These are phyloP conservation scores for Plasmodium adleri DNA, from an alignment of 169 alveolate genomes.

Conservation along the genomic window DNA sequence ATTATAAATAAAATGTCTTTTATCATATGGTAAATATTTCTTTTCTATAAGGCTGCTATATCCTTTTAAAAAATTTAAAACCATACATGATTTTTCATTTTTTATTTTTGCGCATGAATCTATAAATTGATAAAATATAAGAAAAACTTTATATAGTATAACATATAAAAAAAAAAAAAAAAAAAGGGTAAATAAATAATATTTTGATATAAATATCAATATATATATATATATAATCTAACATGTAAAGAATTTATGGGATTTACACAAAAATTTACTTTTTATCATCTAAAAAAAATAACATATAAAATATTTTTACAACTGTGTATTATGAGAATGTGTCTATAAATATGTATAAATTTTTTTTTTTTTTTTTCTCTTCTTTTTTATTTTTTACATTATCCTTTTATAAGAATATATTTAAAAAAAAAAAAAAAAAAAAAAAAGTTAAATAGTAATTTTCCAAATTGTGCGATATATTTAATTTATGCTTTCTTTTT, in stretches of 20 bases:
- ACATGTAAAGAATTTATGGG: conserved; percentile 12
- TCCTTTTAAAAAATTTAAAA: conserved; percentile 3
- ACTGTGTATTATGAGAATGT: too few relatives aligned
- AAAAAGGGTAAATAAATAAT: neutral
- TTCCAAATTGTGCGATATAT: too few relatives aligned
- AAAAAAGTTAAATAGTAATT: too few relatives aligned
- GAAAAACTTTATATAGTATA: neutral
- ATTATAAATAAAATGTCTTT: conserved; percentile 1
- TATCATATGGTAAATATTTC: neutral
- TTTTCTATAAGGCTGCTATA: neutral
- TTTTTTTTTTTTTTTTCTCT: neutral
- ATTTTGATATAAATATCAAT: neutral
- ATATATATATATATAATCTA: conserved; percentile 4
- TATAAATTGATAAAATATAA: conserved; percentile 8
- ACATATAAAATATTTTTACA: neutral
- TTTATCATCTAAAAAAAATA: conserved; percentile 18
- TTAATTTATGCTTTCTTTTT: too few relatives aligned
- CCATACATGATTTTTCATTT: neutral
- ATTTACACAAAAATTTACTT: neutral
- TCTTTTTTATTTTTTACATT: neutral
- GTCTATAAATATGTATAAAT: too few relatives aligned
- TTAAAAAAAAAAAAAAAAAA: too few relatives aligned
- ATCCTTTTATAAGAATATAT: neutral
- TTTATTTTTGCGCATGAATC: conserved; percentile 8
- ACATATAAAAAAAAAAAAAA: neutral